Conservation (phyloP, 1,284 basidiomycete species). For the Cerioporus squamosus region DNA sequence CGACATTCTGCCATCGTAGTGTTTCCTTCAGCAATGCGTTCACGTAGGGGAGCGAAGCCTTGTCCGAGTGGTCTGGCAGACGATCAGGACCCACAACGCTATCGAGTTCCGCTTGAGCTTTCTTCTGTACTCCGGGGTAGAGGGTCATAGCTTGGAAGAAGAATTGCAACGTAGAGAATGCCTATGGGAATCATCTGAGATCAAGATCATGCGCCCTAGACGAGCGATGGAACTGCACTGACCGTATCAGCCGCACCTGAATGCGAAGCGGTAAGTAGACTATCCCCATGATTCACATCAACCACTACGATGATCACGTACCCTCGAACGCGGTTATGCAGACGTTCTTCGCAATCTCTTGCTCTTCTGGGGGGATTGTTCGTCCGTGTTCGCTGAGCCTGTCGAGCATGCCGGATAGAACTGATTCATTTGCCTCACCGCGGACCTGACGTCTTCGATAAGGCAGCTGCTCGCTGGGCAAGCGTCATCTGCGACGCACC, state of each 20-base stretch:
- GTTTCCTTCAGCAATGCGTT: conserved; percentile 5
- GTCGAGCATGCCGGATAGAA: conserved; percentile 4
- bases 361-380: not conserved
- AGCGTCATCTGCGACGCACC: conserved; percentile 19
- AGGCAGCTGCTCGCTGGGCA: not conserved
- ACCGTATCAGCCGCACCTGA: not conserved
- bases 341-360: not conserved
- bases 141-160: conserved; percentile 39
- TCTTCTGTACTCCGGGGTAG: conserved; percentile 32
- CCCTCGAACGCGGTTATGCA: conserved; percentile 13
- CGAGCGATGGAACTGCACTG: not conserved
- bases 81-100: conserved; percentile 33
- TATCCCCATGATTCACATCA: not conserved
- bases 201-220: conserved; percentile 10
- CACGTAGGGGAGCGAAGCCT: conserved; percentile 26
- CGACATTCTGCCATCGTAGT: conserved; percentile 15
- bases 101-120: conserved; percentile 38
- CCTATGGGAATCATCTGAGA: not conserved
- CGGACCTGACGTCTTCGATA: not conserved
- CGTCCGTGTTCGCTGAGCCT: not conserved
- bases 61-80: conserved; percentile 19
- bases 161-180: not conserved
- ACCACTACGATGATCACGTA: not conserved
- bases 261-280: conserved; percentile 12
- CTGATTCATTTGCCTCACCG: not conserved